Evolutionary conservation across 495 filamentous ascomycete species (phyloP), one percentile per base, ranked within the genome.

Genomic region (Hypomontagnella submonticulosa): DNA sequence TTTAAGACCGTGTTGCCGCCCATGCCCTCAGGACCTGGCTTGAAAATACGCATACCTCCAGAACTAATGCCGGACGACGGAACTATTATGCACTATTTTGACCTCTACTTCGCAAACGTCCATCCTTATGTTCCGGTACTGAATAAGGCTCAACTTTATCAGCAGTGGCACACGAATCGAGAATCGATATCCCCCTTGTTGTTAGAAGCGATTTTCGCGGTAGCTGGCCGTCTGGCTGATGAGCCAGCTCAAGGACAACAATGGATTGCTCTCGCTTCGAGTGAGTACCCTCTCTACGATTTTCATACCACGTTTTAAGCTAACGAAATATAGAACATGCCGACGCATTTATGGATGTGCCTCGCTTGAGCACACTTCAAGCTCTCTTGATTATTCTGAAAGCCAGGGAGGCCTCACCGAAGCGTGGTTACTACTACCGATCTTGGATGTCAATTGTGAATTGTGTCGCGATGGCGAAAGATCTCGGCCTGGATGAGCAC

Each of bases 381-480:
- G 96, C 92, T 1, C 77, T 97, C 55, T 80, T 97, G 49, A 86
- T 99, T 32, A 79, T 98, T 37, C 74, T 97, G 13, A 99, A 99
- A 78, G 96, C 95, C 1, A 83, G 93, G 63, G 95, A 99, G 74
- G 89, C 92, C 30, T 86, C 89, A 9, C 96, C 96, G 1, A 95
- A 95, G 73, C 88, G 92, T 69, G 95, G 95, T 1, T 99, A 99
- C 74, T 99, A 95, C 76, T 98, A 93, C 73, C 87, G 95, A 19
- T 99, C 95, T 9, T 99, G 95, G 95, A 97, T 97, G 86, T 96
- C 91, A 5, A 88, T 97, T 44, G 93, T 97, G 53, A 92, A 91
- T 40, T 89, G 93, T 54, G 88, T 97, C 18, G 88, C 92, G 9
- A 96, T 99, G 91, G 92, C 88, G 41, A 93, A 96, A 68, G 95